Evolutionary conservation across 2,329 filamentous ascomycete species (phyloP).

Genomic region (Monosporascus sp.): DNA sequence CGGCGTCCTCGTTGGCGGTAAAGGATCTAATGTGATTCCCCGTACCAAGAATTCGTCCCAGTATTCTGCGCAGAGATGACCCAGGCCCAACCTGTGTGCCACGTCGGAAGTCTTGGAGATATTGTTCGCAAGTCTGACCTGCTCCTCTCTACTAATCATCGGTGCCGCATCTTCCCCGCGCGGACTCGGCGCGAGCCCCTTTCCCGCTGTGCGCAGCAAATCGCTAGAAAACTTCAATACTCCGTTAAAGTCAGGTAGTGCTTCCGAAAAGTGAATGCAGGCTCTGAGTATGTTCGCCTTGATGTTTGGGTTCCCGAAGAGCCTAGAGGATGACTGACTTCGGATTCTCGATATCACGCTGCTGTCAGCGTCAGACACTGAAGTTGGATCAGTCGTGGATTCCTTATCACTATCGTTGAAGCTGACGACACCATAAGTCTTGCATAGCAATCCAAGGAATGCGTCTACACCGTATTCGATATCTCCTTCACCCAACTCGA

Average conservation of each 20-base stretch:
- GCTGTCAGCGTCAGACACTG: constrained; percentile 42
- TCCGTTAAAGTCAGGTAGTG: constrained; percentile 83
- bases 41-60: constrained; percentile 96
- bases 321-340: constrained; percentile 50
- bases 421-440: constrained; percentile 58
- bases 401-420: constrained; percentile 34
- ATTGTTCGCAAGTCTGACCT: constrained; percentile 76
- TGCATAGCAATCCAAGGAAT: constrained; percentile 56
- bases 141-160: constrained; percentile 73
- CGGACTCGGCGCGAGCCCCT: constrained; percentile 68
- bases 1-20: constrained; percentile 54
- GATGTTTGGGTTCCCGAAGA: constrained; percentile 71
- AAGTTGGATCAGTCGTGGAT: constrained; percentile 16
- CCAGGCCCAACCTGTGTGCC: constrained; percentile 68
- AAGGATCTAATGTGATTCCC: constrained; percentile 63
- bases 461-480: constrained; percentile 61
- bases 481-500: constrained; percentile 60
- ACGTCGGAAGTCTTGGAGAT: constrained; percentile 78
- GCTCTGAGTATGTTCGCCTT: constrained; percentile 83
- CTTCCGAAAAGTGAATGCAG: constrained; percentile 93
- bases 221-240: constrained; percentile 85
- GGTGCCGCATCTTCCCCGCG: constrained; percentile 65
- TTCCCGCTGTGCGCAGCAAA: constrained; percentile 75
- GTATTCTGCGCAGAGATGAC: constrained; percentile 72
- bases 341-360: constrained; percentile 53